Base-by-base conservation (phyloP, 1,139 yeast genomes). In the Debaryomyces udenii region DNA sequence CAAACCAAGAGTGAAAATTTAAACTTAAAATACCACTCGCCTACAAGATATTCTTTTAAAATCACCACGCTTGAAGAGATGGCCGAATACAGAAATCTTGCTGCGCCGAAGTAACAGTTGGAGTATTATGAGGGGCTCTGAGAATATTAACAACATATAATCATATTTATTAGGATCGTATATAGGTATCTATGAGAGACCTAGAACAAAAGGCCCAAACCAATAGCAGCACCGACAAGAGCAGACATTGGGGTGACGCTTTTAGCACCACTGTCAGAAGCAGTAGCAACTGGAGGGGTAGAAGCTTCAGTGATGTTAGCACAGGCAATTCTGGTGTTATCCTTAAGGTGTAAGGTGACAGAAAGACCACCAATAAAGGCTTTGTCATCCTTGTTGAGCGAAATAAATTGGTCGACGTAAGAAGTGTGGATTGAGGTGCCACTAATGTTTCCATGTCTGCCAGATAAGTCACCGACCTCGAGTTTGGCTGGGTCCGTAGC, bases 401-500 rank as follows among this genome's bases (percentile, higher is more conserved):
- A 70, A 38, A 71, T 51, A 55, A 62, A 72, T 28, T 53, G 50
- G 49, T 72, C 76, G 33, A 61, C 50, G 53, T 66, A 69, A 27
- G 61, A 41, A 29, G 59, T 44, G 14, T 55, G 37, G 41, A 50
- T 35, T n/a, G 61, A 46, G 14, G 59, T 53, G 27, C 68, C 64
- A 6, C 51, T 39, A 38, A 70, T 57, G 31, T 42, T 45, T 28
- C 76, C 76, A 50, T 70, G 71, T 53, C 64, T 69, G 37, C 75
- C 74, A 22, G 74, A 59, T 46, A 72, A 67, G 49, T 71, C 76
- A 39, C 76, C 74, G 31, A 64, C 64, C 52, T 70, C 72, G 45
- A 48, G 49, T 26, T 53, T 61, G 11, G 59, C 61, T 9, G 57
- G 47, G 11, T 51, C 42, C 15, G 66, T 56, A 22, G 68, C 60